Base-by-base conservation (phyloP, 495 filamentous ascomycete species). In the Aspergillus hancockii region DNA sequence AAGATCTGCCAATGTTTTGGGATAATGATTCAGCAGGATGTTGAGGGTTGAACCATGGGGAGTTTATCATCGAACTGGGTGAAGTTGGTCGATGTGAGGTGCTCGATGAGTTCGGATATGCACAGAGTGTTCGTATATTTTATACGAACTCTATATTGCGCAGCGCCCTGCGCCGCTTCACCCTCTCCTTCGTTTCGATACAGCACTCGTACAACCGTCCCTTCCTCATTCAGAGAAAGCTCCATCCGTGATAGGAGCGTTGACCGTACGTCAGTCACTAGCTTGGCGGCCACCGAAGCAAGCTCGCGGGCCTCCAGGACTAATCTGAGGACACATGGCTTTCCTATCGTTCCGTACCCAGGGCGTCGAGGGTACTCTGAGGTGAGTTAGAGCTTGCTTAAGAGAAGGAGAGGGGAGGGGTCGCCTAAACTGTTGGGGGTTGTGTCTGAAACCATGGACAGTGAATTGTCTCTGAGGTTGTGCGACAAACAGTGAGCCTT, bases 281-380 rank as follows among this genome's bases (percentile, higher is more conserved):
- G n/a, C 7, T 21, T 19, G n/a, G n/a, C 41, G 4, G 41, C 19
- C 41, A 45, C 10, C 4, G 41, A 22, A 8, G 41, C 41, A 19
- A 45, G 13, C 10, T 45, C 41, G 19, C 16, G 41, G 4, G 41
- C n/a, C 10, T 21, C 41, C 4, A 45, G 18, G 10, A 21, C n/a
- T n/a, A 45, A 21, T 45, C 41, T n/a, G n/a, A 47, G 19, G 4
- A 23, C 43, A 3, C 84, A 75, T 25, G 68, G 50, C 4, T 38
- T 69, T 18, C 87, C 87, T 13, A 58, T 51, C 4, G 70, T 83
- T 49, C 85, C 84, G 63, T 80, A 88, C 4, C 74, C 78, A 23
- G 87, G 86, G 10, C 86, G 79, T 10, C 64, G 40, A 8, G 59
- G 54, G 34, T 57, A 52, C 8, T 45, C 19, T 0, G 49, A 22